These are phyloP conservation scores for Fusarium guadeloupense DNA, from an alignment of 2,329 filamentous ascomycete species.

Conservation along the genomic window DNA sequence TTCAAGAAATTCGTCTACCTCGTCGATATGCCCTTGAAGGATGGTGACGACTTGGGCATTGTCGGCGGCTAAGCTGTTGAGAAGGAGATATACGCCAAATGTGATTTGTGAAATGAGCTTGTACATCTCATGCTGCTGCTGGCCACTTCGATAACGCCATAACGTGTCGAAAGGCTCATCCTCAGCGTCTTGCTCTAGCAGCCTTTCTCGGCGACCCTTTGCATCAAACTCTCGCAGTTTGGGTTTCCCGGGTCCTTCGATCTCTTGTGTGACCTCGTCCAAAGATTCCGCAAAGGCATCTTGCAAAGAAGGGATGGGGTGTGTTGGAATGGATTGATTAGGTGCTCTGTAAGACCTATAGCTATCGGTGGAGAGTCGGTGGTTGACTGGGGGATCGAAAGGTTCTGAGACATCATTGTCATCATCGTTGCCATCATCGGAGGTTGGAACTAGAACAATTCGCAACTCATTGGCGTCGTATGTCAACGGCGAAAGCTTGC, in stretches of 20 bases:
- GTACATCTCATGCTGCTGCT: conserved; percentile 85
- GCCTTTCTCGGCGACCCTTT: conserved; percentile 68
- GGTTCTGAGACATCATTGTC: conserved; percentile 17
- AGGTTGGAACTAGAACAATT: conserved; percentile 44
- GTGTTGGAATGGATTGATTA: conserved; percentile 51
- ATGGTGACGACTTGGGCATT: conserved; percentile 89
- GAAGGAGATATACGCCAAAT: conserved; percentile 89
- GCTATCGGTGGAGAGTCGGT: conserved; percentile 34
- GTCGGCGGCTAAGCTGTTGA: conserved; percentile 87
- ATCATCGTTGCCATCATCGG: conserved; percentile 28
- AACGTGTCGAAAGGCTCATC: conserved; percentile 75
- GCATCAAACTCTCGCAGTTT: conserved; percentile 65
- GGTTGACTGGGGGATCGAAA: conserved; percentile 23
- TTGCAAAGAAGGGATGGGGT: conserved; percentile 81
- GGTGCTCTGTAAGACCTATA: conserved; percentile 36
- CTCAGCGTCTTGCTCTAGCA: conserved; percentile 74
- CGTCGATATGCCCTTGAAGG: conserved; percentile 89
- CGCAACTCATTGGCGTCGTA: conserved; percentile 43
- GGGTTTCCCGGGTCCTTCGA: conserved; percentile 55
- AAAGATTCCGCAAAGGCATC: conserved; percentile 85
- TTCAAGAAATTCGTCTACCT: conserved; percentile 91
- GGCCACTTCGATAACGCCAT: conserved; percentile 80
- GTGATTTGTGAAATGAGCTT: conserved; percentile 93
- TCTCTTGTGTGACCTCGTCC: conserved; percentile 69
- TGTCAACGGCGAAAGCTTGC: conserved; percentile 44